Percentiles rank a stretch among this genome's conserved stretches.
Evolutionary conservation across 2,329 filamentous ascomycete species (phyloP).

Genomic region (Ilyonectria destructans): DNA sequence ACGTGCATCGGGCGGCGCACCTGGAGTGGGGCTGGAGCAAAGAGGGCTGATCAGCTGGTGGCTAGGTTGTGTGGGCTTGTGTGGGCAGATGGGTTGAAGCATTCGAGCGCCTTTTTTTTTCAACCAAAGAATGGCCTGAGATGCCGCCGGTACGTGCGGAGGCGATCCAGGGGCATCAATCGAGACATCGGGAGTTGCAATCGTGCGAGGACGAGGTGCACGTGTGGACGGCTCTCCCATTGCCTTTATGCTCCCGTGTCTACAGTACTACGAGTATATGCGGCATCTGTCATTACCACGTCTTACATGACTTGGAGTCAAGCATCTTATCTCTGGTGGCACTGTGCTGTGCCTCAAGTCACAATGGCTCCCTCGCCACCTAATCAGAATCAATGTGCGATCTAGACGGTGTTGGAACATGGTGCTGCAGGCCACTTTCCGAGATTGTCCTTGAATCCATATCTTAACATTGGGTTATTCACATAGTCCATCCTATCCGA

Average conservation of each 20-base stretch:
- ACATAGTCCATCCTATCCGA: no score
- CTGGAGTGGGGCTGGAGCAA: constrained; percentile 24
- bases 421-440: no score
- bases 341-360: not conserved
- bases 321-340: not conserved
- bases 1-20: constrained; percentile 16
- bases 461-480: no score
- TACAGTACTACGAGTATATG: not conserved
- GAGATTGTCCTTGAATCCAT: no score
- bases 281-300: not conserved
- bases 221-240: not conserved
- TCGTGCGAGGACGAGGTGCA: not conserved
- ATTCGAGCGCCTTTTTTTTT: constrained; percentile 26
- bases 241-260: not conserved
- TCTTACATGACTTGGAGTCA: constrained; percentile 1
- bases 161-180: constrained; percentile 6
- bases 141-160: constrained; percentile 12
- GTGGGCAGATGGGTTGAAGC: constrained; percentile 21
- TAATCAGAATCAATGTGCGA: not conserved
- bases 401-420: no score
- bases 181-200: constrained; percentile 8
- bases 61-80: constrained; percentile 2
- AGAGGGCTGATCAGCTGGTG: constrained; percentile 29
- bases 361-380: not conserved
- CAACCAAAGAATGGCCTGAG: constrained; percentile 19